Conservation (phyloP, 2,329 filamentous ascomycete genomes). For the Dactylellina parvicollis region DNA sequence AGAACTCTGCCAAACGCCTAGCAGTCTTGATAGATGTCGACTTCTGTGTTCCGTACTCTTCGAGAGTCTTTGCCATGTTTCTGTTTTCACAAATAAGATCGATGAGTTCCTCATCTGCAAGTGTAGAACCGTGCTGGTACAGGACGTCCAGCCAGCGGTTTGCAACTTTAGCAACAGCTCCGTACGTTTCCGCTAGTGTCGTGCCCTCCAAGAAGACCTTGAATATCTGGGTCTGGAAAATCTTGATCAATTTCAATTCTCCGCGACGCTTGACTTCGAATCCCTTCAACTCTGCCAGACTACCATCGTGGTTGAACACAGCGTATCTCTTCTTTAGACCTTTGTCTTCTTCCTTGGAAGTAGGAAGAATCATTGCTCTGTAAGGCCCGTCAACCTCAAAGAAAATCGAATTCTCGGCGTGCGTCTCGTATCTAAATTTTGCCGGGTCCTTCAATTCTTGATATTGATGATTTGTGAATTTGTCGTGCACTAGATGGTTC, state of each 20-base stretch:
- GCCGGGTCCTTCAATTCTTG: slow-evolving; percentile 83
- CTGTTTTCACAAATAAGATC: slow-evolving; percentile 99
- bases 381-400: slow-evolving; percentile 99
- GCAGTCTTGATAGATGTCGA: slow-evolving; percentile 99
- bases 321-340: slow-evolving; percentile 99
- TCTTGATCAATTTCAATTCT: slow-evolving; percentile 99
- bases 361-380: slow-evolving; percentile 95
- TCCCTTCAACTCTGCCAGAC: slow-evolving; percentile 91
- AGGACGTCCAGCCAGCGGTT: slow-evolving; percentile 97
- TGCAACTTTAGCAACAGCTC: slow-evolving; percentile 89
- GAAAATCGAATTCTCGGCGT: slow-evolving; percentile 99
- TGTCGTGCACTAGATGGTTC: slow-evolving; percentile 93
- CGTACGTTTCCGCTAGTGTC: slow-evolving; percentile 88
- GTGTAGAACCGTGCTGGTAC: slow-evolving; percentile 83
- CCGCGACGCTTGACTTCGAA: slow-evolving; percentile 98
- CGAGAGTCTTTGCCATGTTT: slow-evolving; percentile 95
- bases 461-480: slow-evolving; percentile 97
- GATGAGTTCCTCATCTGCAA: slow-evolving; percentile 96
- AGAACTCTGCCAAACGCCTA: slow-evolving; percentile 90
- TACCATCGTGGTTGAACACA: slow-evolving; percentile 98
- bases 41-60: slow-evolving; percentile 95
- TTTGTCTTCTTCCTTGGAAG: slow-evolving; percentile 98
- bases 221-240: slow-evolving; percentile 99
- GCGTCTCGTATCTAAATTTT: slow-evolving; percentile 90
- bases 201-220: slow-evolving; percentile 96